Conservation (phyloP, 169 alveolate genomes). For the Fabrea salina region DNA sequence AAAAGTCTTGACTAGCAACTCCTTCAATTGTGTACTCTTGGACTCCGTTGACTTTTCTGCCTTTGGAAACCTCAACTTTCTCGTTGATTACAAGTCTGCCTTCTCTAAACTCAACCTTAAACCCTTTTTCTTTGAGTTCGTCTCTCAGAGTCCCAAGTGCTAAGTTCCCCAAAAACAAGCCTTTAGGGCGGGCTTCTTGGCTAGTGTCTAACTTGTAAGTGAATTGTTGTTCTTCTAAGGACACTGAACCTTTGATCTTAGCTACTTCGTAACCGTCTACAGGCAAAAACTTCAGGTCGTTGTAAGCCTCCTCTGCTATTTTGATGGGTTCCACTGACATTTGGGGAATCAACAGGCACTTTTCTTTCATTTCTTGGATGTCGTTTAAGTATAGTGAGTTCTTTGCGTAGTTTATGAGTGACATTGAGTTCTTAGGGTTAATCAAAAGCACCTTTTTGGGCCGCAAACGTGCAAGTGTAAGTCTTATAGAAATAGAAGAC, state of each 20-base stretch:
- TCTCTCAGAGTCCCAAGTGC: neutral
- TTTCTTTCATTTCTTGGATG: neutral
- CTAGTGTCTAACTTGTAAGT: neutral
- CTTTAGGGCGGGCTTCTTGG: neutral
- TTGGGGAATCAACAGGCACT: neutral
- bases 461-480: neutral
- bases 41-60: neutral
- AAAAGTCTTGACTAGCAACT: constrained; percentile 17
- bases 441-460: constrained; percentile 2
- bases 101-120: constrained; percentile 20
- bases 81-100: constrained; percentile 16
- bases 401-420: neutral
- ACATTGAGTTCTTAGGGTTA: neutral
- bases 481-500: neutral
- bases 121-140: neutral
- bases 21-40: constrained; percentile 25
- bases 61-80: neutral
- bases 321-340: constrained; percentile 22
- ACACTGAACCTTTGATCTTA: neutral
- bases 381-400: neutral
- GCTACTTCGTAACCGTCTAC: constrained; percentile 30
- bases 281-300: neutral
- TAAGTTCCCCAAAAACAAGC: neutral
- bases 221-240: neutral
- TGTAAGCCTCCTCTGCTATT: constrained; percentile 16